Evolutionary conservation across 345 rosid genomes (phyloP).

Genomic region (Populus tremula): DNA sequence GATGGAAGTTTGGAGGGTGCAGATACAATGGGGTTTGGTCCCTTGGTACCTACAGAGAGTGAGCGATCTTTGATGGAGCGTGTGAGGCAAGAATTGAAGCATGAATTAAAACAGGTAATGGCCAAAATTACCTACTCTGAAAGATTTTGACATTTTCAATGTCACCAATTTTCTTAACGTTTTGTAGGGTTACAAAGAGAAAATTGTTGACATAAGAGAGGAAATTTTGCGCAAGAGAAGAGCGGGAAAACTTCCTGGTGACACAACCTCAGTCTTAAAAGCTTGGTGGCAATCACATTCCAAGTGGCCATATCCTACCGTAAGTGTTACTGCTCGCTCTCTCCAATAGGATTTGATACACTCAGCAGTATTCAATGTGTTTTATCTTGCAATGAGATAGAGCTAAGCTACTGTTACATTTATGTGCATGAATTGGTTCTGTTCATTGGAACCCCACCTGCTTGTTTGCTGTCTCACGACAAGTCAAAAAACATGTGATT

Average conservation of each 20-base stretch:
- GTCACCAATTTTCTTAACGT: background rate
- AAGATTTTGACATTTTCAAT: background rate
- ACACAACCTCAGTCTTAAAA: conserved; percentile 85
- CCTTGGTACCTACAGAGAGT: conserved; percentile 88
- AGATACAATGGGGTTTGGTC: conserved; percentile 89
- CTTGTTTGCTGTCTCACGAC: background rate
- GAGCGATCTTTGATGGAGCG: conserved; percentile 98
- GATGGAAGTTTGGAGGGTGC: conserved; percentile 72
- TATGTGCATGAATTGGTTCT: background rate
- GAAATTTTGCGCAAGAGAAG: conserved; percentile 96
- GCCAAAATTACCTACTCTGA: background rate
- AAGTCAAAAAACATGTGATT: conserved; percentile 4
- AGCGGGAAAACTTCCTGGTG: conserved; percentile 98
- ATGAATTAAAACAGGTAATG: conserved; percentile 83
- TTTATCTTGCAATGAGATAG: background rate
- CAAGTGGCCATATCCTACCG: conserved; percentile 99
- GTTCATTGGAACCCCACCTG: conserved; percentile 8
- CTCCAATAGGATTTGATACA: background rate
- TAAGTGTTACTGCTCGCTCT: conserved; percentile 28
- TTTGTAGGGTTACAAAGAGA: conserved; percentile 92
- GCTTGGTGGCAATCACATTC: conserved; percentile 97
- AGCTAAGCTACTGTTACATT: background rate
- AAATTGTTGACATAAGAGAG: conserved; percentile 88
- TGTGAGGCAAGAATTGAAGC: conserved; percentile 92
- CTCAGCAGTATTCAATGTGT: background rate